Evolutionary conservation across 345 rosid species (phyloP).

Genomic region (Populus davidiana): DNA sequence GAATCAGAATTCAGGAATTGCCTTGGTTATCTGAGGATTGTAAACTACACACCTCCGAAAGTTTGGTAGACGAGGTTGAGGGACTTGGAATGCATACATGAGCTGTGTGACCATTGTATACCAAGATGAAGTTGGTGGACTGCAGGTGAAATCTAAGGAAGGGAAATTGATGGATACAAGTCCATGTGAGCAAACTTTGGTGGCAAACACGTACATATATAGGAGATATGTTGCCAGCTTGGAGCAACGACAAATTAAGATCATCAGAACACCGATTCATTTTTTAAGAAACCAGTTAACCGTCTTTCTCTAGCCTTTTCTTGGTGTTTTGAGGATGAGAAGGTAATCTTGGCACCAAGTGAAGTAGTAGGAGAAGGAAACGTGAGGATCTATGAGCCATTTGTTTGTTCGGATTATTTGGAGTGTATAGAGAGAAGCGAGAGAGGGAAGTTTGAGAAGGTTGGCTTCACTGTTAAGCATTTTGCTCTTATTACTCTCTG

Average conservation of each 20-base stretch:
- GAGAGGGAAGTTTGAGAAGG: slow-evolving; percentile 41
- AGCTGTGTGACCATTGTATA: slow-evolving; percentile 41
- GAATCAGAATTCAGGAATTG: slow-evolving; percentile 36
- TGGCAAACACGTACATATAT: slow-evolving; percentile 25
- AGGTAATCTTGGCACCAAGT: slow-evolving; percentile 31
- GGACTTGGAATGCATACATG: slow-evolving; percentile 53
- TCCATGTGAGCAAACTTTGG: slow-evolving; percentile 33
- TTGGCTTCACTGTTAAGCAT: slow-evolving; percentile 43
- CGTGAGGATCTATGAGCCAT: slow-evolving; percentile 26
- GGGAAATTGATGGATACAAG: slow-evolving; percentile 37
- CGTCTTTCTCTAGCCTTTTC: slow-evolving; percentile 41
- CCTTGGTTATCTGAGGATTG: slow-evolving; percentile 41
- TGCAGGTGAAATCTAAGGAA: slow-evolving; percentile 41
- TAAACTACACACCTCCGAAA: slow-evolving; percentile 35
- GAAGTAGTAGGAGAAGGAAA: slow-evolving; percentile 30
- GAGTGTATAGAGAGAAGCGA: slow-evolving; percentile 35
- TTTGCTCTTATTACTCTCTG: slow-evolving; percentile 31
- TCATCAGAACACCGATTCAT: slow-evolving; percentile 43
- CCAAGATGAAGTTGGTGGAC: slow-evolving; percentile 41
- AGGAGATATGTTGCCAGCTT: slow-evolving; percentile 45
- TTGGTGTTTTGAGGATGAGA: slow-evolving; percentile 44
- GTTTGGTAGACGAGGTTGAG: slow-evolving; percentile 23
- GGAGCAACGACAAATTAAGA: slow-evolving; percentile 40
- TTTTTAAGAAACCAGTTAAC: slow-evolving; percentile 16
- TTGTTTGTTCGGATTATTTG: slow-evolving; percentile 42